Conservation (phyloP, 1,139 yeast genomes). For the Diutina siamensis region DNA sequence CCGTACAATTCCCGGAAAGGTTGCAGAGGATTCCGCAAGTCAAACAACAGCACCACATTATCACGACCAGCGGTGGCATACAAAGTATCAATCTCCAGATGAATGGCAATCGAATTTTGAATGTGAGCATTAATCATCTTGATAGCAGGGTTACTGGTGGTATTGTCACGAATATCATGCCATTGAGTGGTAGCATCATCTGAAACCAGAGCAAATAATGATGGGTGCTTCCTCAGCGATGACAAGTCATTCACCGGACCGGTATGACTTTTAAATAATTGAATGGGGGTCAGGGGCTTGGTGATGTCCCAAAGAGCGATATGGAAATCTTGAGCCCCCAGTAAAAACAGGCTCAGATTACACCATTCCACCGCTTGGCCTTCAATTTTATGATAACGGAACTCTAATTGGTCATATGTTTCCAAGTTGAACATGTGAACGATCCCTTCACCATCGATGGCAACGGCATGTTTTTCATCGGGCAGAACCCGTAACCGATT, state of each 20-base stretch:
- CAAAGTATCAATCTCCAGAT: constrained; percentile 31
- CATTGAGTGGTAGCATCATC: constrained; percentile 61
- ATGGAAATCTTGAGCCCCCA: constrained; percentile 58
- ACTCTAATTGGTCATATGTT: constrained; percentile 19
- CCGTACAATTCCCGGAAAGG: constrained; percentile 42
- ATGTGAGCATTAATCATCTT: constrained; percentile 22
- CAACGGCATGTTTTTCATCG: constrained; percentile 27
- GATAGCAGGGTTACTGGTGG: constrained; percentile 8
- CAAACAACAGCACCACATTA: constrained; percentile 37
- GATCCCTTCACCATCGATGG: constrained; percentile 41
- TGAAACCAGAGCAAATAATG: constrained; percentile 57
- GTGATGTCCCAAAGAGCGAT: constrained; percentile 61
- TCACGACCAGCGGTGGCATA: constrained; percentile 47
- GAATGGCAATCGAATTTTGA: constrained; percentile 39
- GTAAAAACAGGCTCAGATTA: constrained; percentile 34
- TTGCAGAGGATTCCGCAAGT: constrained; percentile 32
- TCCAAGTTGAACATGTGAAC: constrained; percentile 30
- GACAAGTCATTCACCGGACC: constrained; percentile 47
- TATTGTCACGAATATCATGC: constrained; percentile 48
- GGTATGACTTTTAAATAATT: constrained; percentile 32
- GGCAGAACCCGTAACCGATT: constrained; percentile 32
- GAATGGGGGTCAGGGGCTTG: constrained; percentile 31
- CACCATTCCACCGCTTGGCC: constrained; percentile 69
- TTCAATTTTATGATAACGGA: constrained; percentile 51
- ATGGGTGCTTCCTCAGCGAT: constrained; percentile 34